These are phyloP conservation scores for Penicillium egyptiacum DNA, from an alignment of 495 filamentous ascomycete species.

Conservation along the genomic window DNA sequence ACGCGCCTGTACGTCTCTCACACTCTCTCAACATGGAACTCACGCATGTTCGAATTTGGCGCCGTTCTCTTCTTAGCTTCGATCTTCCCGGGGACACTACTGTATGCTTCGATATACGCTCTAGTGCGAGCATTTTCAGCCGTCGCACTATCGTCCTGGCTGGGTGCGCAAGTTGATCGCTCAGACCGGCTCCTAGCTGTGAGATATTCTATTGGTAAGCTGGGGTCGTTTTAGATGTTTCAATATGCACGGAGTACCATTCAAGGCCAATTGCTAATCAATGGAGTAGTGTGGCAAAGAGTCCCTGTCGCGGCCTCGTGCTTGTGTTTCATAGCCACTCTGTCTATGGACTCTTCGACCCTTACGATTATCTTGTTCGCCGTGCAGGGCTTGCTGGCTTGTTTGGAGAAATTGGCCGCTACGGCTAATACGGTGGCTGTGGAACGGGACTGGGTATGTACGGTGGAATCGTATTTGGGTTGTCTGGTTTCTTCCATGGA, in stretches of 20 bases:
- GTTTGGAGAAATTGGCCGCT: constrained; percentile 56
- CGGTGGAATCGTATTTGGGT: background rate
- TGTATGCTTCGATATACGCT: constrained; percentile 45
- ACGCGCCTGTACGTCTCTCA: constrained; percentile 45
- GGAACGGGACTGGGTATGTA: constrained; percentile 64
- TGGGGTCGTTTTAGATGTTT: background rate
- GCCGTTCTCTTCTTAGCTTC: constrained; percentile 62
- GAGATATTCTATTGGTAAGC: constrained; percentile 49
- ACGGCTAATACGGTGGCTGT: constrained; percentile 60
- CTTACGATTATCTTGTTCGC: constrained; percentile 40
- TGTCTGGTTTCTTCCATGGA: background rate
- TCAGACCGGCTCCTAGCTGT: constrained; percentile 50
- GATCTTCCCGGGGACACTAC: constrained; percentile 56
- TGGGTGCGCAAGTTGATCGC: constrained; percentile 48
- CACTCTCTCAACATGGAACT: constrained; percentile 70
- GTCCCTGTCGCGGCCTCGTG: constrained; percentile 42
- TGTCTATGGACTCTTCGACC: constrained; percentile 10
- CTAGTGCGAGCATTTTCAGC: constrained; percentile 33
- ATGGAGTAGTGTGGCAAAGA: constrained; percentile 38
- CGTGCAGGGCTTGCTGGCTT: constrained; percentile 49
- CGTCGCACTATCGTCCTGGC: constrained; percentile 38
- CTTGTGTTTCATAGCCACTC: constrained; percentile 29
- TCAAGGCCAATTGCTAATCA: background rate
- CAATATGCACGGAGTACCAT: background rate
- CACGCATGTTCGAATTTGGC: constrained; percentile 66